Evolutionary conservation across 2,329 filamentous ascomycete genomes (phyloP).

Genomic region (Diplodia corticola): DNA sequence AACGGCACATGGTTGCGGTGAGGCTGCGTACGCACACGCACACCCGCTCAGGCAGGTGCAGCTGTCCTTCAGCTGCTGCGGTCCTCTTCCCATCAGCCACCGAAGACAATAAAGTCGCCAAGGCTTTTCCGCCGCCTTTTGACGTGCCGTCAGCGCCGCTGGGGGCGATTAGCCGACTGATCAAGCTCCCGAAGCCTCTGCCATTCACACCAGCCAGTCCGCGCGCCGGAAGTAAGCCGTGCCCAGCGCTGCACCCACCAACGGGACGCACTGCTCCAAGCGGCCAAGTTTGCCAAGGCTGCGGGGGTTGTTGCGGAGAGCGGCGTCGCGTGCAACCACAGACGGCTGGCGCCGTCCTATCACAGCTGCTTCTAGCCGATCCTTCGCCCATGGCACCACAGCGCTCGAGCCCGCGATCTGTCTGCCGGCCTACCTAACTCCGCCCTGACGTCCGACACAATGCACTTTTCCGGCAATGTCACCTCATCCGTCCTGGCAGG

Average conservation of each 20-base stretch:
- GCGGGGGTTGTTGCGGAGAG: conserved; percentile 12
- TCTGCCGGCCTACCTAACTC: not conserved
- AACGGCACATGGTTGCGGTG: not conserved
- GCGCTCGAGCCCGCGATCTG: not conserved
- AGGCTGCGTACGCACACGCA: not conserved
- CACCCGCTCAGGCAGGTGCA: not conserved
- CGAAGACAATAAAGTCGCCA: no score
- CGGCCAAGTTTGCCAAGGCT: conserved; percentile 12
- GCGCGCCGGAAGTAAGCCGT: conserved; percentile 20
- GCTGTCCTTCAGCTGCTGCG: no score
- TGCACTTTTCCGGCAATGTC: not conserved
- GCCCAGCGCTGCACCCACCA: conserved; percentile 14
- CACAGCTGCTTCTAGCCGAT: not conserved
- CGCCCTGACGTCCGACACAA: not conserved
- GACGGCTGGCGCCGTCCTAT: conserved; percentile 17
- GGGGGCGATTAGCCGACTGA: not conserved
- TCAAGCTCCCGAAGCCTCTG: conserved; percentile 19
- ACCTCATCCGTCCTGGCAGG: not conserved
- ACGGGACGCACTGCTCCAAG: conserved; percentile 1
- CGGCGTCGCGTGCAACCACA: conserved; percentile 16
- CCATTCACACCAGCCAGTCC: conserved; percentile 6
- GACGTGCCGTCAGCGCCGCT: not conserved
- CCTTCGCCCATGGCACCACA: not conserved
- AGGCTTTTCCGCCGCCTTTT: not conserved
- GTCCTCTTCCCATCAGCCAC: no score